Conservation (phyloP, 176 grass and related monocot genomes). For the Poa annua region DNA sequence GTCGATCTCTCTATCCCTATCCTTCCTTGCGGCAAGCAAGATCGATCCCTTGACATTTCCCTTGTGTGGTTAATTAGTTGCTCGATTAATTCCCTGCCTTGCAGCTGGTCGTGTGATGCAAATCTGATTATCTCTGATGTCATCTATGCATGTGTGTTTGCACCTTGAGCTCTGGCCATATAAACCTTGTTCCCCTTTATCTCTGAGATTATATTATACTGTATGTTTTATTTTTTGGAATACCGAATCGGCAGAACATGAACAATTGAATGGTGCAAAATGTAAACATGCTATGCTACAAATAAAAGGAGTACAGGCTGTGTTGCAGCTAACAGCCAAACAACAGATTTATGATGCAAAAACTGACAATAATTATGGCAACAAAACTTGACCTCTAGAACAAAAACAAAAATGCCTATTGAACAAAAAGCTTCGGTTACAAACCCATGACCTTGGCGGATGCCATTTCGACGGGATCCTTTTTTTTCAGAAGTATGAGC, state of each 20-base stretch:
- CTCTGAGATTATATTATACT: neutral
- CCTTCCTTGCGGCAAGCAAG: neutral
- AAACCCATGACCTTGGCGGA: neutral
- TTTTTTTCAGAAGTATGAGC: neutral
- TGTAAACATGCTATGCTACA: neutral
- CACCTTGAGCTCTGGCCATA: neutral
- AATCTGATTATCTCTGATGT: neutral
- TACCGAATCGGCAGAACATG: neutral
- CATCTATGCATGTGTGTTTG: neutral
- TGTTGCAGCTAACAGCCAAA: neutral
- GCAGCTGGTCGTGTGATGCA: neutral
- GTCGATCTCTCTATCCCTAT: neutral
- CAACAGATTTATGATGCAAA: conserved; percentile 1
- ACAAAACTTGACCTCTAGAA: neutral
- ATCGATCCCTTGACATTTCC: neutral
- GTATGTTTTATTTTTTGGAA: too few relatives aligned
- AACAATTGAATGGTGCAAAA: conserved; percentile 1
- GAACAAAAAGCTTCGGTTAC: neutral
- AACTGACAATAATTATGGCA: neutral
- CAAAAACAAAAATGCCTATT: neutral
- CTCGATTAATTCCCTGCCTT: neutral
- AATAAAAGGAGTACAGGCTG: neutral
- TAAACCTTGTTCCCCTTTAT: neutral
- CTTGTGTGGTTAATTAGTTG: neutral
- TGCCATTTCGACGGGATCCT: neutral